Percentiles rank a stretch among this genome's conserved stretches.
Evolutionary conservation across 176 grass and related monocot species (phyloP).

Genomic region (Hyparrhenia diplandra): DNA sequence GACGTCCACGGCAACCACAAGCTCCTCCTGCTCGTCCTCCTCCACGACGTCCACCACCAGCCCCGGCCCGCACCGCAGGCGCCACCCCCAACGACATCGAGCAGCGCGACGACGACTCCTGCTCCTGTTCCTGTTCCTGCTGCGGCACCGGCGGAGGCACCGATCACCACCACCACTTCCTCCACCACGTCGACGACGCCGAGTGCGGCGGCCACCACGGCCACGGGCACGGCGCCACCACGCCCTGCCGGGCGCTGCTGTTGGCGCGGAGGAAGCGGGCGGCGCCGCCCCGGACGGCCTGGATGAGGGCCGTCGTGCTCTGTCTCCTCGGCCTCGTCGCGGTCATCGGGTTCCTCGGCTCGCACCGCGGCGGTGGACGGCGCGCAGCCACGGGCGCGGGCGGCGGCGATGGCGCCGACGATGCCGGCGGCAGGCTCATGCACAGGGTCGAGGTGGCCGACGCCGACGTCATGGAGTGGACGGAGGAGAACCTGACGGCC

Average conservation of each 20-base stretch:
- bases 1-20: background rate
- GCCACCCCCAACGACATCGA: constrained; percentile 45
- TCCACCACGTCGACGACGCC: constrained; percentile 11
- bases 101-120: constrained; percentile 18
- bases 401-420: background rate
- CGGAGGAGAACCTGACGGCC: constrained; percentile 39
- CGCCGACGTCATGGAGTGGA: constrained; percentile 49
- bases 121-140: background rate
- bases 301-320: constrained; percentile 51
- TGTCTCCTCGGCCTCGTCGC: constrained; percentile 54
- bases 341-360: constrained; percentile 38
- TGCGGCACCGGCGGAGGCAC: background rate
- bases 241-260: background rate
- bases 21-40: background rate
- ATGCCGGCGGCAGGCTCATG: constrained; percentile 24
- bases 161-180: background rate
- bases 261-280: constrained; percentile 35
- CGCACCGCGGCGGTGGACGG: constrained; percentile 19
- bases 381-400: background rate
- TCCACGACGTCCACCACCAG: background rate
- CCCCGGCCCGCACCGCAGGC: constrained; percentile 49
- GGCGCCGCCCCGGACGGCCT: constrained; percentile 1
- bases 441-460: constrained; percentile 39
- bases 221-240: background rate
- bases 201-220: background rate